These are phyloP conservation scores for Heterobasidion occidentale DNA, from an alignment of 1,284 basidiomycete species.

Conservation along the genomic window DNA sequence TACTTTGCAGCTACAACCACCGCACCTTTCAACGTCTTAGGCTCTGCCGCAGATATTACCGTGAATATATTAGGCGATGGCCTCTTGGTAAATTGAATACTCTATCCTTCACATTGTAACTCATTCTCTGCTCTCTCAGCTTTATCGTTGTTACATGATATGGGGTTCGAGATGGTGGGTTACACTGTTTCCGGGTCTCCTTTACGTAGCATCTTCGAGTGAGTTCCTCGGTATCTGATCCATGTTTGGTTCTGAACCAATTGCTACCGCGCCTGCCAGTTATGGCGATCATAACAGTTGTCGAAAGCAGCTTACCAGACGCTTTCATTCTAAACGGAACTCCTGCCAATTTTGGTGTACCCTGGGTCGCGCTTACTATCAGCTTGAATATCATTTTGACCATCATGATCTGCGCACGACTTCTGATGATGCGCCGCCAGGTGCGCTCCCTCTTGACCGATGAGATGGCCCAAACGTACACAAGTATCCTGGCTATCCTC, in stretches of 20 bases:
- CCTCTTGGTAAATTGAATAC: constrained; percentile 15
- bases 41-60: constrained; percentile 16
- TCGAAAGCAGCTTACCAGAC: constrained; percentile 15
- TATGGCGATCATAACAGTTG: constrained; percentile 13
- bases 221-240: neutral
- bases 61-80: constrained; percentile 21
- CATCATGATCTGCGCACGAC: constrained; percentile 13
- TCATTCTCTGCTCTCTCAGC: constrained; percentile 8
- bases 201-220: constrained; percentile 21
- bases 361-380: constrained; percentile 17
- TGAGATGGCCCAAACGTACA: constrained; percentile 13
- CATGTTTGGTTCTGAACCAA: too few species aligned
- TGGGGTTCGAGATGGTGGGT: constrained; percentile 16
- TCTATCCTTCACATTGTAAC: neutral
- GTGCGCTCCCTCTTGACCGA: constrained; percentile 8
- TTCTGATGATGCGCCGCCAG: constrained; percentile 11
- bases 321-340: constrained; percentile 9
- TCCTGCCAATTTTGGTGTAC: constrained; percentile 14
- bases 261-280: neutral
- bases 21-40: constrained; percentile 19
- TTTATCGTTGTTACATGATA: constrained; percentile 23
- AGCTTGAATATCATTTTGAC: constrained; percentile 17
- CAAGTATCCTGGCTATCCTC: constrained; percentile 16
- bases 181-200: constrained; percentile 14
- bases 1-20: constrained; percentile 15